phyloP scores from a whole-genome alignment of 768 basidiomycete species.

The Cyathus striatus region DNA sequence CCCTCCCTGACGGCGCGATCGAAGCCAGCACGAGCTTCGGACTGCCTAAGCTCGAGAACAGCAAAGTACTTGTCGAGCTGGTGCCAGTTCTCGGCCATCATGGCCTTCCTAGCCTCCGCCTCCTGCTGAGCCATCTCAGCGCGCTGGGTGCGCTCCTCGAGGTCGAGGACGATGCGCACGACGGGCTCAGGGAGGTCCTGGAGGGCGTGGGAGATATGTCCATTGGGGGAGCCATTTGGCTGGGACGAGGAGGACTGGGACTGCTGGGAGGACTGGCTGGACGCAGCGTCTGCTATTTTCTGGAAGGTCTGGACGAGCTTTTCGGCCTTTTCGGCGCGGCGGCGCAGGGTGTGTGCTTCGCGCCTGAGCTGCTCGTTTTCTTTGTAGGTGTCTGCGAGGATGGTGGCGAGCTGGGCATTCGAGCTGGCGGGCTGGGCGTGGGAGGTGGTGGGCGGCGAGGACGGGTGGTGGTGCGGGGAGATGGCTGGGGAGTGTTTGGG shows the following conservation, averaged over 20 bases:
- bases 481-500: background rate
- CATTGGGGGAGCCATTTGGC: no score
- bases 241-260: no score
- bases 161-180: slow-evolving; percentile 10
- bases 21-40: slow-evolving; percentile 47
- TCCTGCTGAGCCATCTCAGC: slow-evolving; percentile 55
- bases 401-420: slow-evolving; percentile 50
- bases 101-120: slow-evolving; percentile 39
- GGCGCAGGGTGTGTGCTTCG: slow-evolving; percentile 35
- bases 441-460: slow-evolving; percentile 7
- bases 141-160: slow-evolving; percentile 42
- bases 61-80: slow-evolving; percentile 45
- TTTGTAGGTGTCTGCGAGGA: slow-evolving; percentile 49
- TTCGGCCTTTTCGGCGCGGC: slow-evolving; percentile 53
- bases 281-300: slow-evolving; percentile 9
- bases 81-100: slow-evolving; percentile 43
- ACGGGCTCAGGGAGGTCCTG: slow-evolving; percentile 14
- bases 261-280: no score
- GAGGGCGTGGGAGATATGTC: no score
- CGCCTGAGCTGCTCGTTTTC: slow-evolving; percentile 47
- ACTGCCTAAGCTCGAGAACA: slow-evolving; percentile 36
- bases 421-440: no score
- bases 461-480: background rate
- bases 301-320: slow-evolving; percentile 23
- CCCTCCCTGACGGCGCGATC: slow-evolving; percentile 37